Conservation (phyloP, 2,329 filamentous ascomycete genomes). For the Aspergillus sp. region DNA sequence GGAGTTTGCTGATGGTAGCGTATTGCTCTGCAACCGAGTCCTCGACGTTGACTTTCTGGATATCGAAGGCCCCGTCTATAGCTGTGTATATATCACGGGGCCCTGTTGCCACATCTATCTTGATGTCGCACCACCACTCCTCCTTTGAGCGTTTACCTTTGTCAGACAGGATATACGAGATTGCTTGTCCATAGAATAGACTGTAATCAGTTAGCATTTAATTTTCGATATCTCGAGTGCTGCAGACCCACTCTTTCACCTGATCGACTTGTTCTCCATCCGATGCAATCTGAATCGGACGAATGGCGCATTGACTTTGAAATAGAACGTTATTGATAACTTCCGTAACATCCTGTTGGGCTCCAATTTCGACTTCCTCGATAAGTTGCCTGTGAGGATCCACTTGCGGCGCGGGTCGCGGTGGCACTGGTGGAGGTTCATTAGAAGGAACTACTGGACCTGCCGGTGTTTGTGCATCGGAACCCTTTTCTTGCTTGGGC, state of each 20-base stretch:
- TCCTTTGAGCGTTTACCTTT: conserved; percentile 50
- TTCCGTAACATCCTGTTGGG: conserved; percentile 94
- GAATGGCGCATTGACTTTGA: conserved; percentile 85
- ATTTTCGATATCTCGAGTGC: background rate
- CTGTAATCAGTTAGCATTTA: conserved; percentile 25
- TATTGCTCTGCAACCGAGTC: conserved; percentile 62
- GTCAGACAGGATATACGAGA: conserved; percentile 47
- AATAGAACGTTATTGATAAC: conserved; percentile 92
- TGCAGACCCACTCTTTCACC: conserved; percentile 60
- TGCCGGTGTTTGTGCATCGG: conserved; percentile 7
- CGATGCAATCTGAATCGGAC: conserved; percentile 62
- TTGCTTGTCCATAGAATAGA: conserved; percentile 52
- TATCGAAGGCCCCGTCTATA: conserved; percentile 81
- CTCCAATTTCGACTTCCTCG: conserved; percentile 57
- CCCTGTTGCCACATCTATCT: conserved; percentile 58
- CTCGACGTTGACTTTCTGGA: conserved; percentile 69
- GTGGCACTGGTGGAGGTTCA: conserved; percentile 60
- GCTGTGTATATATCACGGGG: conserved; percentile 75
- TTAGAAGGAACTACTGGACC: conserved; percentile 38
- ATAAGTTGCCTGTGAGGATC: conserved; percentile 40
- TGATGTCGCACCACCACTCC: conserved; percentile 63
- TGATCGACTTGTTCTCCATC: conserved; percentile 78
- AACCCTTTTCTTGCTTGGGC: conserved; percentile 8
- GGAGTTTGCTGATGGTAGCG: conserved; percentile 71
- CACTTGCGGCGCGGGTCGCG: conserved; percentile 44